A percentile compares a stretch with the other conserved stretches of the same genome.
Evolutionary conservation across 495 filamentous ascomycete species (phyloP).

Genomic region (Aspergillus campestris): DNA sequence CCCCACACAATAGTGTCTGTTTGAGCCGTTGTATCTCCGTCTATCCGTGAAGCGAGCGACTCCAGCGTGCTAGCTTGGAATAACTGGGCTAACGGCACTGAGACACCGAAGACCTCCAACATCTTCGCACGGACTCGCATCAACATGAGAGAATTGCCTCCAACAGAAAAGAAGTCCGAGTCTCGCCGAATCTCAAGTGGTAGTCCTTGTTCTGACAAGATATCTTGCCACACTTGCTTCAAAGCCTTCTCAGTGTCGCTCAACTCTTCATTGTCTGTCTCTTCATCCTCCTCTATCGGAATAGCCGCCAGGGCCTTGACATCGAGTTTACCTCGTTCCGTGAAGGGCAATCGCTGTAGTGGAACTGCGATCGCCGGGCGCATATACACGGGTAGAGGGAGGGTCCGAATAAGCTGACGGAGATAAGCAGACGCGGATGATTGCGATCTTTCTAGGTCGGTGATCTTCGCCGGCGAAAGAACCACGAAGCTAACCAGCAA

Average conservation of each 20-base stretch:
- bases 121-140: conserved; percentile 7
- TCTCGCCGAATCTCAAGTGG: background rate
- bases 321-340: conserved; percentile 26
- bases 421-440: background rate
- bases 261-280: background rate
- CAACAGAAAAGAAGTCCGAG: conserved; percentile 17
- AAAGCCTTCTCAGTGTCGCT: background rate
- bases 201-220: too few relatives aligned
- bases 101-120: conserved; percentile 7
- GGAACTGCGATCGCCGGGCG: conserved; percentile 20
- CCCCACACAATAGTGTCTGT: background rate
- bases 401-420: background rate
- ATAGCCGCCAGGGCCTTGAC: conserved; percentile 7
- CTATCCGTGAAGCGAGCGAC: conserved; percentile 13
- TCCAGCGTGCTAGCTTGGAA: conserved; percentile 15
- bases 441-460: background rate
- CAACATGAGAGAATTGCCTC: conserved; percentile 17
- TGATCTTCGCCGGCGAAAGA: background rate
- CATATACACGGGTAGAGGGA: conserved; percentile 32
- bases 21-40: conserved; percentile 3
- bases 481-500: conserved; percentile 24
- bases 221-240: background rate
- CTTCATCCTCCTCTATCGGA: background rate
- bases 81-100: conserved; percentile 10
- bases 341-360: conserved; percentile 28